These are phyloP conservation scores for Pseudonitzschia multiseries DNA, from an alignment of 108 stramenopile species.

Conservation along the genomic window DNA sequence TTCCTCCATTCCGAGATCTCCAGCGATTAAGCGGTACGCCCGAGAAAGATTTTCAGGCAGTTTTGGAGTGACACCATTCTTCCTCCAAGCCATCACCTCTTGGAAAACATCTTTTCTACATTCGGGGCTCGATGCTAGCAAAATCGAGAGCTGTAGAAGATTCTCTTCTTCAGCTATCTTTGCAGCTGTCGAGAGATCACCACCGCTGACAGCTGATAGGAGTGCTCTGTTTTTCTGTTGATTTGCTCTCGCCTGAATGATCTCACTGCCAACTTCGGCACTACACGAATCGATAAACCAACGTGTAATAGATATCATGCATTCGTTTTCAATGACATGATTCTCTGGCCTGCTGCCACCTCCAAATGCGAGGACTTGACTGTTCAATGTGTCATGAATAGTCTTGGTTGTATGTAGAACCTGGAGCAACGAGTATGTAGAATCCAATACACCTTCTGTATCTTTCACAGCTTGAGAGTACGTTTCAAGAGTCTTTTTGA, in stretches of 20 bases:
- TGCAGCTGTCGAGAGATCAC: slow-evolving; percentile 54
- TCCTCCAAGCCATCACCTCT: slow-evolving; percentile 49
- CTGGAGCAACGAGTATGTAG: slow-evolving; percentile 29
- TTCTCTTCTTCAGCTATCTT: slow-evolving; percentile 56
- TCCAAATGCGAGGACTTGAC: background rate
- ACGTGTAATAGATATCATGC: slow-evolving; percentile 18
- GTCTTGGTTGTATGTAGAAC: background rate
- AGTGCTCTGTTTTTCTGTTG: slow-evolving; percentile 42
- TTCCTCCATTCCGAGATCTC: slow-evolving; percentile 56
- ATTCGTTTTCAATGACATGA: slow-evolving; percentile 8
- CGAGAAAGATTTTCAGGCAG: slow-evolving; percentile 46
- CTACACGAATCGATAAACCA: slow-evolving; percentile 28
- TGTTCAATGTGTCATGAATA: slow-evolving; percentile 3
- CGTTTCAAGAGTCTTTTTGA: slow-evolving; percentile 7
- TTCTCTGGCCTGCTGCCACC: background rate
- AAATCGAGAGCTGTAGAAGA: slow-evolving; percentile 51
- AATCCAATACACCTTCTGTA: slow-evolving; percentile 11
- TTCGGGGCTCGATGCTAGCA: slow-evolving; percentile 47
- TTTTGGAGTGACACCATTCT: slow-evolving; percentile 33
- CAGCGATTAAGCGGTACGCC: slow-evolving; percentile 52
- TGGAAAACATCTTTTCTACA: slow-evolving; percentile 29
- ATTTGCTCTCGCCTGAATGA: slow-evolving; percentile 5
- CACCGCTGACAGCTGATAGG: slow-evolving; percentile 69
- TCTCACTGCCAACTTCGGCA: slow-evolving; percentile 22
- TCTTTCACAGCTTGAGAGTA: slow-evolving; percentile 20